phyloP scores from a whole-genome alignment of 2,329 filamentous ascomycete species.

The Monilinia vaccinii-corymbosi region DNA sequence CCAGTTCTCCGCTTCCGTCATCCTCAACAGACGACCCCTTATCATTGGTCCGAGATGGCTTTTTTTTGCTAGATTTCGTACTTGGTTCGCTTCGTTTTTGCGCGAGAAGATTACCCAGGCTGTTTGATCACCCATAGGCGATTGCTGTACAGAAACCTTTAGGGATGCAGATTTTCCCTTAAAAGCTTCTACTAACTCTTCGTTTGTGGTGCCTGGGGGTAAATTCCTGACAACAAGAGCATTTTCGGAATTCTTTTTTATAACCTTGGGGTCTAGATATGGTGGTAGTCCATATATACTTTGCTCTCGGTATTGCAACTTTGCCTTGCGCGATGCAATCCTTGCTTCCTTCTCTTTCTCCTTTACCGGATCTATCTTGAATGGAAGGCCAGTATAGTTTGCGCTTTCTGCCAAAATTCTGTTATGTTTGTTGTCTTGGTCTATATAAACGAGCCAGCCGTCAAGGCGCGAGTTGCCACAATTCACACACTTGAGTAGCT shows the following conservation, averaged over 20 bases:
- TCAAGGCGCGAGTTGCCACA: neutral
- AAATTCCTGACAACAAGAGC: neutral
- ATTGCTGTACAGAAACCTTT: neutral
- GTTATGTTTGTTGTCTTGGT: neutral
- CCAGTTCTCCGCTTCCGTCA: neutral
- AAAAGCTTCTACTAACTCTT: constrained; percentile 1
- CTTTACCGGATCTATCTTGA: neutral
- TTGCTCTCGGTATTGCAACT: neutral
- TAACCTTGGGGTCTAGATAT: neutral
- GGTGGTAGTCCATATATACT: constrained; percentile 3
- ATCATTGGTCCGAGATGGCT: neutral
- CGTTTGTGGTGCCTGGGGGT: neutral
- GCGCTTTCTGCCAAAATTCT: neutral
- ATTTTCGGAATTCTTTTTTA: neutral
- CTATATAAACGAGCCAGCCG: neutral
- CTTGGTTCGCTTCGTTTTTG: neutral
- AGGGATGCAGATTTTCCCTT: neutral
- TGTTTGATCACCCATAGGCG: fast-evolving
- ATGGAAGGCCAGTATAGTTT: neutral
- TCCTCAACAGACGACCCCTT: neutral
- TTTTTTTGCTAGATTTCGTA: neutral
- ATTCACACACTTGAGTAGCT: neutral
- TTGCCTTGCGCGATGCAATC: neutral
- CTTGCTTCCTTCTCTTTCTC: neutral
- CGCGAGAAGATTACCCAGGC: neutral